Evolutionary conservation across 2,329 filamentous ascomycete genomes (phyloP), one percentile per base, ranked within the genome.

Genomic region (Beauveria rudraprayagi): DNA sequence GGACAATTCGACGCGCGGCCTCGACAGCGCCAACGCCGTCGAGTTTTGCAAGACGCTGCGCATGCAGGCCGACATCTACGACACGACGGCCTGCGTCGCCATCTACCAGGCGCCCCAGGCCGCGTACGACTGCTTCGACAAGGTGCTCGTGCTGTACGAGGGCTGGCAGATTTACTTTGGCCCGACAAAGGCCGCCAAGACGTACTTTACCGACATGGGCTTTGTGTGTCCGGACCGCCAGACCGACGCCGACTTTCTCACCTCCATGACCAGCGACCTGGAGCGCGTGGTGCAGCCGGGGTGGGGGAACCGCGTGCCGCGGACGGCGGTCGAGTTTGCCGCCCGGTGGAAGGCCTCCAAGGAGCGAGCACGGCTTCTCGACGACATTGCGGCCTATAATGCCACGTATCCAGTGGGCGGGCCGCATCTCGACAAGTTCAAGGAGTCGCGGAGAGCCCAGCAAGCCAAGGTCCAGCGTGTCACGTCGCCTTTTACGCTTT

Each of bases 161-260:
- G 86, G 86, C 8, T 81, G 81, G 60, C 84, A 87, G 66, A 83
- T 88, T 59, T 91, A 82, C 73, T 90, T 86, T 60, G 88, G 88
- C 16, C 77, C 76, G 2, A 80, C 81, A 0, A 77, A 78, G 8
- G 76, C 83, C 16, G 88, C 87, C 1, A 85, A 80, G 64, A 71
- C 77, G 16, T 90, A 87, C 70, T 90, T 91, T 67, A 76, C 84
- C 61, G 74, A 79, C 24, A 76, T 90, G 62, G 88, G 88, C 0
- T 91, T 88, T 66, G 76, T 82, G 34, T 87, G 74, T 30, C 75
- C 75, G 1, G 73, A 76, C 3, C 70, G 76, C 46, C 76, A 87
- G 66, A 91, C 88, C 0, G 90, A 88, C 1, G 84, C 88, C 1
- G 89, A 91, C 69, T 91, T 91, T 73, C 73, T 92, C 55, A 91